phyloP scores from a whole-genome alignment of 345 rosid species.

The Kandelia obovata region DNA sequence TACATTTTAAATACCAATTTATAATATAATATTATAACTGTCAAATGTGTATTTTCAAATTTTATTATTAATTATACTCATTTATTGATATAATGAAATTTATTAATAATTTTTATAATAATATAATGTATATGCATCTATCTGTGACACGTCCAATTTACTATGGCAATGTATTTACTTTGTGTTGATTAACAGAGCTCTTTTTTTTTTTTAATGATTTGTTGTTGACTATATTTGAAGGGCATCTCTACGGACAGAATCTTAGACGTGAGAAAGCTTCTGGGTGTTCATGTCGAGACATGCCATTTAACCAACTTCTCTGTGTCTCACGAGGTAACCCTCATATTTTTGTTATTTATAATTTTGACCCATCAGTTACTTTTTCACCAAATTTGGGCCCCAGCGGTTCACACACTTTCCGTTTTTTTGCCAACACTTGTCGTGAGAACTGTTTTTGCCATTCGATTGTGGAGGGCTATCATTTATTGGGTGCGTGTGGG shows the following conservation, averaged over 20 bases:
- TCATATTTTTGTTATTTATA: neutral
- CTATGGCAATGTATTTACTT: neutral
- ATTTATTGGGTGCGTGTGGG: neutral
- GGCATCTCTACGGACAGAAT: constrained; percentile 37
- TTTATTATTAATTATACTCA: no score
- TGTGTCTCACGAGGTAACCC: constrained; percentile 31
- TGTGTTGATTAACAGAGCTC: no score
- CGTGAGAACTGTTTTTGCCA: neutral
- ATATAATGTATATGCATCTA: no score
- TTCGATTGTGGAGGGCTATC: neutral
- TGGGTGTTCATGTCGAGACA: constrained; percentile 29
- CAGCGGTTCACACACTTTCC: neutral
- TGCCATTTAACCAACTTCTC: constrained; percentile 37
- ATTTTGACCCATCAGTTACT: neutral
- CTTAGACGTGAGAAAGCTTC: constrained; percentile 30
- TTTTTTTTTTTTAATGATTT: neutral
- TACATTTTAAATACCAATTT: no score
- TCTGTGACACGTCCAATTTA: no score
- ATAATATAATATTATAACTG: no score
- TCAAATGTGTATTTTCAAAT: no score
- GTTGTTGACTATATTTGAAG: neutral
- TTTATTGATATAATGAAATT: no score
- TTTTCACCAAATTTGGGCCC: neutral
- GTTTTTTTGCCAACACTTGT: neutral
- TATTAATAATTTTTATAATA: no score